Conservation (phyloP, 352 stramenopile genomes). For the Globisporangium splendens region DNA sequence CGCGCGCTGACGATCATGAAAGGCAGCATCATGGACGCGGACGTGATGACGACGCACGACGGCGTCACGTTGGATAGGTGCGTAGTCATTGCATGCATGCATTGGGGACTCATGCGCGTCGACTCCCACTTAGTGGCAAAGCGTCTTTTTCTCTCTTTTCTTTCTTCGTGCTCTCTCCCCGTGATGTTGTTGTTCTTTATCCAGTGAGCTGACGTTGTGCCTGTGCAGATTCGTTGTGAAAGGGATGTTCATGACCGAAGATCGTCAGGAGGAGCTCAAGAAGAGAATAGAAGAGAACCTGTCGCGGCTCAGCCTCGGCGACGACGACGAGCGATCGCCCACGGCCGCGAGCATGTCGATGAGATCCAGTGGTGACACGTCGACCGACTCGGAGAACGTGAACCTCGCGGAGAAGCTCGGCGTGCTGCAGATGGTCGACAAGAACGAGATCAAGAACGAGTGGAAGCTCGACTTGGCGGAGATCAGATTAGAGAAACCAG, state of each 20-base stretch:
- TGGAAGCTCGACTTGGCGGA: conserved; percentile 77
- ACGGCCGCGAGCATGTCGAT: conserved; percentile 6
- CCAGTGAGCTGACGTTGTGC: not conserved
- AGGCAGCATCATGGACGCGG: conserved; percentile 80
- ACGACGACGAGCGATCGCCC: conserved; percentile 24
- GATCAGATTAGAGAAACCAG: conserved; percentile 62
- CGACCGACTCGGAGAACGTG: conserved; percentile 23
- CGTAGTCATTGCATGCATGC: not conserved
- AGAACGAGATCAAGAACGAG: conserved; percentile 83
- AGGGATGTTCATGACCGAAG: conserved; percentile 77
- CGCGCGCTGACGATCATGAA: conserved; percentile 77
- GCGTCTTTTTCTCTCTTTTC: not conserved
- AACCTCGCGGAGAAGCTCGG: conserved; percentile 68
- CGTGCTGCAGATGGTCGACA: conserved; percentile 78
- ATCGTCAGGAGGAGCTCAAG: conserved; percentile 69
- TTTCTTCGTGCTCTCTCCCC: not conserved
- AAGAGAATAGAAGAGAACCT: conserved; percentile 75
- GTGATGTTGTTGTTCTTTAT: not conserved
- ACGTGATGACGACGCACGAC: conserved; percentile 85
- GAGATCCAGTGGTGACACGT: not conserved
- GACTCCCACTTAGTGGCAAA: too few relatives aligned
- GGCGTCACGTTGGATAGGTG: conserved; percentile 67
- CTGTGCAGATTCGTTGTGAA: conserved; percentile 68
- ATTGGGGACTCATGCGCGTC: not conserved
- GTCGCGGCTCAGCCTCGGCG: conserved; percentile 46